Conservation (phyloP, 2,329 filamentous ascomycete species). For the Torrubiella hemipterigena region DNA sequence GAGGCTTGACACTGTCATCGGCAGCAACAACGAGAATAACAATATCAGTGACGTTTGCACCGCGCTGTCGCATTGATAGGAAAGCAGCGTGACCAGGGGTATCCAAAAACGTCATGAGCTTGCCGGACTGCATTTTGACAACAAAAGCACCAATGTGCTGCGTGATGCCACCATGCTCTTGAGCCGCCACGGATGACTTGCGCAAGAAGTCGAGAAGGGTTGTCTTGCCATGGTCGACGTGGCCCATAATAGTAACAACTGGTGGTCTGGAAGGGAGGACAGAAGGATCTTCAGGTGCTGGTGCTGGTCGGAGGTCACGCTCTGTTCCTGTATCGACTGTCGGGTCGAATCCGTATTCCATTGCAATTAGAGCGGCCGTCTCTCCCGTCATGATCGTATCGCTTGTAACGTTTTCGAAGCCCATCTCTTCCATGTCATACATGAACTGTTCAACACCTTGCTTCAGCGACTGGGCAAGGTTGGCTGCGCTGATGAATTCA, state of each 20-base stretch:
- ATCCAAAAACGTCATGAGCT: constrained; percentile 90
- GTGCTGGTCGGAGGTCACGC: constrained; percentile 60
- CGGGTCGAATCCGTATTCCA: constrained; percentile 88
- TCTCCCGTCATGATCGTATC: constrained; percentile 86
- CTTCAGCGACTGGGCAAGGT: constrained; percentile 64
- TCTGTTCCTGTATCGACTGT: constrained; percentile 55
- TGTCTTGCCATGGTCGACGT: constrained; percentile 97
- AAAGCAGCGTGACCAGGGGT: constrained; percentile 96
- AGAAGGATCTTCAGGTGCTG: constrained; percentile 55
- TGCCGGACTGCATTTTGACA: constrained; percentile 74
- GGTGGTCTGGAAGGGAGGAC: constrained; percentile 66
- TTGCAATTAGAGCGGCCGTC: constrained; percentile 77
- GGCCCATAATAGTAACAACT: constrained; percentile 98
- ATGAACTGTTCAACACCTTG: constrained; percentile 63
- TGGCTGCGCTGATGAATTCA: constrained; percentile 81
- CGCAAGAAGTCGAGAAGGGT: constrained; percentile 89
- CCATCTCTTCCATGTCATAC: constrained; percentile 65
- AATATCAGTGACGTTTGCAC: constrained; percentile 93
- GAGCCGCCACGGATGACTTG: constrained; percentile 81
- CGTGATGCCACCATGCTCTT: constrained; percentile 93
- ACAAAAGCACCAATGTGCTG: constrained; percentile 98
- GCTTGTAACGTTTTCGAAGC: constrained; percentile 73
- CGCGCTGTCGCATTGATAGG: constrained; percentile 87
- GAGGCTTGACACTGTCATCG: constrained; percentile 94
- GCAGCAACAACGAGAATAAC: constrained; percentile 92